These are phyloP conservation scores for Candida tammaniensis DNA, from an alignment of 805 yeast genomes.

Conservation along the genomic window DNA sequence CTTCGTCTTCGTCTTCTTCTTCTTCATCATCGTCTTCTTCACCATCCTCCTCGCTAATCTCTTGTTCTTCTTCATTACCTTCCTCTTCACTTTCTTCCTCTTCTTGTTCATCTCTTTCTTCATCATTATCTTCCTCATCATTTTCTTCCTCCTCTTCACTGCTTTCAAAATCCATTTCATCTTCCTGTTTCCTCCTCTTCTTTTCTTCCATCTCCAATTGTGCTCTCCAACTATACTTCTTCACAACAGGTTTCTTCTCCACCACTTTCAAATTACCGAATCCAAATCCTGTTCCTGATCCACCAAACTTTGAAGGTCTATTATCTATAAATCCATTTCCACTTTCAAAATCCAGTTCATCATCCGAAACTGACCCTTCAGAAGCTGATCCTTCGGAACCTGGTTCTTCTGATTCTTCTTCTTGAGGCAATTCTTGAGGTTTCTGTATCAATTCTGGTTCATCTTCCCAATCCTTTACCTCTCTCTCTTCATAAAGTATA, in stretches of 20 bases:
- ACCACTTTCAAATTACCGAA: slow-evolving; percentile 55
- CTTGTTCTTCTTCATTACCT: slow-evolving; percentile 24
- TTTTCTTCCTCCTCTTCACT: slow-evolving; percentile 26
- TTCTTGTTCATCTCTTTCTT: slow-evolving; percentile 23
- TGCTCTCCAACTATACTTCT: slow-evolving; percentile 70
- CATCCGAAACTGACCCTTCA: no score
- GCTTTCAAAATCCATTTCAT: slow-evolving; percentile 57
- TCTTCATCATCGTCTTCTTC: slow-evolving; percentile 31
- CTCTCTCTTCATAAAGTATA: slow-evolving; percentile 67
- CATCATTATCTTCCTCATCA: slow-evolving; percentile 24
- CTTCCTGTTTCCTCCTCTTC: slow-evolving; percentile 46
- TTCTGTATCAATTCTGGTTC: slow-evolving; percentile 29
- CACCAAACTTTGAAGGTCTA: slow-evolving; percentile 61
- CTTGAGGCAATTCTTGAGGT: slow-evolving; percentile 5
- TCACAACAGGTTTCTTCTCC: slow-evolving; percentile 26
- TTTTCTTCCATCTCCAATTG: slow-evolving; percentile 37
- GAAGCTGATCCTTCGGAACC: no score
- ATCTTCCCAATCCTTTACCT: slow-evolving; percentile 55
- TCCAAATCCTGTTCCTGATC: slow-evolving; percentile 68
- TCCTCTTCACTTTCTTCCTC: slow-evolving; percentile 24
- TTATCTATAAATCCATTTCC: slow-evolving; percentile 55
- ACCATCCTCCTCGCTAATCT: slow-evolving; percentile 19
- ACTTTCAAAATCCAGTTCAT: slow-evolving; percentile 31
- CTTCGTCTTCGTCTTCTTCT: slow-evolving; percentile 28
- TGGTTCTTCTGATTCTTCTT: slow-evolving; percentile 16